Conservation (phyloP, 75 land plant species). For the Adiantum capillusveneris region DNA sequence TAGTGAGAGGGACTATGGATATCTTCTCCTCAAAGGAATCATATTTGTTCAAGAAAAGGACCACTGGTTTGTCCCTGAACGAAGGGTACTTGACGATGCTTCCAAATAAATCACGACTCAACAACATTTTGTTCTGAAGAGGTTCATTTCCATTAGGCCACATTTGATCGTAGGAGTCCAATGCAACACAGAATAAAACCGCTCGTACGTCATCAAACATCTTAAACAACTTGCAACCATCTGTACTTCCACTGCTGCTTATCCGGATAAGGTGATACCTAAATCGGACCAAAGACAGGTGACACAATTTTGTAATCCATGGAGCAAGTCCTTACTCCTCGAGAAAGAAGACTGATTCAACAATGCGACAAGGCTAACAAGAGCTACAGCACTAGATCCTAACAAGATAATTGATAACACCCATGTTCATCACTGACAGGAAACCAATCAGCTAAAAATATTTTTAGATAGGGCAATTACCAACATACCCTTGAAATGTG, state of each 20-base stretch:
- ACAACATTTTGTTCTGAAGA: constrained; percentile 64
- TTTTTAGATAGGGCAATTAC: too few relatives aligned
- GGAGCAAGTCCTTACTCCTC: too few relatives aligned
- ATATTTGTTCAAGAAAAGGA: constrained; percentile 71
- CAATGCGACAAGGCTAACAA: too few relatives aligned
- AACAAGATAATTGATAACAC: too few relatives aligned
- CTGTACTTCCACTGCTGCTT: constrained; percentile 51
- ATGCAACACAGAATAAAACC: constrained; percentile 68
- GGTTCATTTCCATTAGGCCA: constrained; percentile 17
- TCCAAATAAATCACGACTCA: constrained; percentile 58
- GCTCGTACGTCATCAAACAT: constrained; percentile 83
- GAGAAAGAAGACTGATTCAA: too few relatives aligned
- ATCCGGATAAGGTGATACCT: constrained; percentile 80
- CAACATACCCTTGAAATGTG: too few relatives aligned
- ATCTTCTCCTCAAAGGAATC: constrained; percentile 76
- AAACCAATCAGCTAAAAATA: too few relatives aligned
- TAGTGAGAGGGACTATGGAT: constrained; percentile 33
- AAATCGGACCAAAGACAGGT: not conserved
- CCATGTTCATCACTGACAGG: too few relatives aligned
- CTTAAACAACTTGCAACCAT: constrained; percentile 75
- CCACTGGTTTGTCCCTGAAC: constrained; percentile 59
- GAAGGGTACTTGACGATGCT: constrained; percentile 52
- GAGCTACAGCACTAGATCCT: too few relatives aligned
- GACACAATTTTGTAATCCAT: too few relatives aligned
- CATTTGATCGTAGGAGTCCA: constrained; percentile 68